These are phyloP conservation scores for Salix purpurea DNA, from an alignment of 345 rosid species.

Conservation along the genomic window DNA sequence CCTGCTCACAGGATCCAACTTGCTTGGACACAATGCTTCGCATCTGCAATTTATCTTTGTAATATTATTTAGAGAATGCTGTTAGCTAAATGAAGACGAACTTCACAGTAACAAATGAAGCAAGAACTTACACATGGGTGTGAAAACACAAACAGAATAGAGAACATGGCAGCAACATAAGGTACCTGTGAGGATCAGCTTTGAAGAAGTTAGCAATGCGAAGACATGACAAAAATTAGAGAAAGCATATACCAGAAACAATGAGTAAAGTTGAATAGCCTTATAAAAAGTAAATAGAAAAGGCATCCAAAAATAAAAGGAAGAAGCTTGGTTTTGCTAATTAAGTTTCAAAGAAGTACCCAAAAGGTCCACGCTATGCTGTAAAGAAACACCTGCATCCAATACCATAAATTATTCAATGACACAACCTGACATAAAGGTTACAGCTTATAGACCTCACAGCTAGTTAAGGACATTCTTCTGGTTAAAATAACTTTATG, in stretches of 20 bases:
- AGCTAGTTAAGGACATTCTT: neutral
- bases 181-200: conserved; percentile 56
- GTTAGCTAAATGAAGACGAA: neutral
- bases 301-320: neutral
- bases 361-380: conserved; percentile 78
- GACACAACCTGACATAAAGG: neutral
- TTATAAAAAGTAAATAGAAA: no score
- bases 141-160: conserved; percentile 53
- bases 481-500: neutral
- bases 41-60: conserved; percentile 40
- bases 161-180: conserved; percentile 63
- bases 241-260: neutral
- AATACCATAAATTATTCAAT: conserved; percentile 11
- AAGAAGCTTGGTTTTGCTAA: neutral
- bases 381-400: conserved; percentile 68
- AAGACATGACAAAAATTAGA: neutral
- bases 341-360: conserved; percentile 41
- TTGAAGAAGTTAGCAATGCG: conserved; percentile 20
- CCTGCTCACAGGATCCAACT: conserved; percentile 81
- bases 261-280: neutral
- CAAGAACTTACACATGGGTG: conserved; percentile 69
- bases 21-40: conserved; percentile 86
- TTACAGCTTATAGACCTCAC: neutral
- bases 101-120: neutral
- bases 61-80: neutral